Evolutionary conservation across 2,329 filamentous ascomycete species (phyloP), one percentile per base, ranked within the genome.

Genomic region (Alternaria sp.): DNA sequence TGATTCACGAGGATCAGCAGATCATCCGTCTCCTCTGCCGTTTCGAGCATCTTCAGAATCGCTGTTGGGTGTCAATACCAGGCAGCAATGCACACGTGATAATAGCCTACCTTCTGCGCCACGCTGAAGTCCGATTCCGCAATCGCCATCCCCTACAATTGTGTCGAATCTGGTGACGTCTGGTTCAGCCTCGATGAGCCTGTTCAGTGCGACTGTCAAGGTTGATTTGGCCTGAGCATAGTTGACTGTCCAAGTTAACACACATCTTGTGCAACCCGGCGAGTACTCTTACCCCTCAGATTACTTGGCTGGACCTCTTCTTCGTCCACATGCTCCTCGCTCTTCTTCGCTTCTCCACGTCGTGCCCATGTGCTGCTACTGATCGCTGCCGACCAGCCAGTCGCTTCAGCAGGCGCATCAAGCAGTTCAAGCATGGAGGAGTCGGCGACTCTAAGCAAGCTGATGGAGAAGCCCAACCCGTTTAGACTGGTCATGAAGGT

Each of bases 131-230:
- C 92, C 92, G 57, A 92, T 91, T 9, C 93, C 93, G 71, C 93
- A 97, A 78, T 97, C 93, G 45, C 93, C 93, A 72, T 97, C 93
- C 40, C 93, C 93, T 24, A 96, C 92, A 11, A 95, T 86, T 0
- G 92, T 96, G 72, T 91, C 89, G 71, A 84, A 91, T 54, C 80
- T 84, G 10, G 89, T 91, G 54, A 91, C 81, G 40, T 88, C 83
- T 8, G 86, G 83, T 70, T 91, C 89, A 1, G 83, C 88, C 0
- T 80, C 82, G 61, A 92, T 84, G 13, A 93, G 80, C 34, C 81
- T 82, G 48, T 89, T 79, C 14, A 92, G 80, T 17, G 82, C 88
- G 31, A 80, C 78, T 39, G 78, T 80, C 39, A 90, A 80, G 24
- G 81, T 82, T 51, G 80, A 83, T 62, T 82, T 85, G 24, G 85